Evolutionary conservation across 1,284 basidiomycete species (phyloP).

Genomic region (Gomphus sp.): DNA sequence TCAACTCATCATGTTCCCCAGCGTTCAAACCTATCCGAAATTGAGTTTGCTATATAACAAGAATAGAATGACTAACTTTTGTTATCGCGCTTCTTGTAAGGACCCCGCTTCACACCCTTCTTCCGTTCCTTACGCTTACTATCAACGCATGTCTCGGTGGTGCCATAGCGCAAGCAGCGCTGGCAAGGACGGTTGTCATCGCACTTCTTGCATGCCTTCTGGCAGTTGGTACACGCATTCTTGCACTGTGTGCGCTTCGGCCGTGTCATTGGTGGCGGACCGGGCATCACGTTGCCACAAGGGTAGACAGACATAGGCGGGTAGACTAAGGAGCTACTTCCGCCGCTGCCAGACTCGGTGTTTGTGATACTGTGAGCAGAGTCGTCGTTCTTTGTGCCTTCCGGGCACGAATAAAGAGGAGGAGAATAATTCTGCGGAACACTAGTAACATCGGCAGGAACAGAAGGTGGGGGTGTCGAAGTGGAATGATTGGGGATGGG

Average conservation of each 20-base stretch:
- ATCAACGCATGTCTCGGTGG: slow-evolving; percentile 71
- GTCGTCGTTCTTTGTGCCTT: neutral
- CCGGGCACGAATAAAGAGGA: neutral
- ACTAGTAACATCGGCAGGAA: neutral
- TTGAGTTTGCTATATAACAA: slow-evolving; percentile 20
- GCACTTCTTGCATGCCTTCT: slow-evolving; percentile 87
- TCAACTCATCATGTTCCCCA: slow-evolving; percentile 32
- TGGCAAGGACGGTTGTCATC: slow-evolving; percentile 81
- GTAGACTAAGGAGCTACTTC: slow-evolving; percentile 22
- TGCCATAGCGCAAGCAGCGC: slow-evolving; percentile 79
- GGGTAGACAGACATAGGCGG: slow-evolving; percentile 61
- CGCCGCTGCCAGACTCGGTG: neutral
- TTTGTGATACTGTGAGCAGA: neutral
- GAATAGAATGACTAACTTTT: slow-evolving; percentile 45
- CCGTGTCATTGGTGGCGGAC: slow-evolving; percentile 36
- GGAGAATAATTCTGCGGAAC: neutral
- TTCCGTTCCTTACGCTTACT: slow-evolving; percentile 78
- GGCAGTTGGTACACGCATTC: slow-evolving; percentile 84
- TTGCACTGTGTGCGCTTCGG: slow-evolving; percentile 83
- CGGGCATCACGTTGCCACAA: slow-evolving; percentile 33
- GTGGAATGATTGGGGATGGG: neutral
- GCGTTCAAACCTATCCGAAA: slow-evolving; percentile 35
- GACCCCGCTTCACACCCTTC: slow-evolving; percentile 80
- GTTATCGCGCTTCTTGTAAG: slow-evolving; percentile 89
- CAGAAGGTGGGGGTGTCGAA: neutral